Evolutionary conservation across 2,329 filamentous ascomycete species (phyloP), one percentile per base, ranked within the genome.

Genomic region (Xylariaceae sp.): DNA sequence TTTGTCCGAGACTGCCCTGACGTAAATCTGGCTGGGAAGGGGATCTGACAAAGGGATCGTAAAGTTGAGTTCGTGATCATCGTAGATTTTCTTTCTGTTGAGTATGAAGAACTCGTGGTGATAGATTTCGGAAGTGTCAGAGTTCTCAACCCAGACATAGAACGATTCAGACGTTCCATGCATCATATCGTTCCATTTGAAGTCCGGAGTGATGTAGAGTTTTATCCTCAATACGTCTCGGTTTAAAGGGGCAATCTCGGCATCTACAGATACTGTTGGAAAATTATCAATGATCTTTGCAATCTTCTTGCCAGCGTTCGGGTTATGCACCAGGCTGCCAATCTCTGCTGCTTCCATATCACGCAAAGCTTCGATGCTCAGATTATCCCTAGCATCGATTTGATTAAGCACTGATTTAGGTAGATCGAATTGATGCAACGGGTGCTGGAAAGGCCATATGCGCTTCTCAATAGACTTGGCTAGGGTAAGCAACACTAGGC

Each of bases 71-170:
- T 99, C 95, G 66, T 99, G 95, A n/a, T 95, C 90, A 70, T 98
- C 93, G 64, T 96, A 86, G 2, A 99, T 81, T 79, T 96, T 97
- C 73, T 86, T 90, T 61, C 92, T 83, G 59, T 87, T 96, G 5
- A 99, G 81, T 54, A 99, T 95, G 75, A 99, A 98, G 74, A 89
- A 97, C 71, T 99, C 95, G 63, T 98, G 91, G 67, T 99, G 95
- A 67, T 96, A 98, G 41, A 99, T 98, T 73, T 98, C 93, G 0
- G 91, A 93, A 0, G 93, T 97, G 67, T 98, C 95, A 0, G 93
- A 97, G 71, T 98, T 96, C 73, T 99, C 95, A 2, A 99, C 93
- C 96, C 95, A 99, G 55, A 99, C 89, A 84, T 96, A 99, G 76
- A 96, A 99, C 3, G 93, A 93, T 69, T 99, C 95, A 0, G 93